Base-by-base conservation (phyloP, 371 early-diverging fungal species). In the Lichtheimia ramosa region DNA sequence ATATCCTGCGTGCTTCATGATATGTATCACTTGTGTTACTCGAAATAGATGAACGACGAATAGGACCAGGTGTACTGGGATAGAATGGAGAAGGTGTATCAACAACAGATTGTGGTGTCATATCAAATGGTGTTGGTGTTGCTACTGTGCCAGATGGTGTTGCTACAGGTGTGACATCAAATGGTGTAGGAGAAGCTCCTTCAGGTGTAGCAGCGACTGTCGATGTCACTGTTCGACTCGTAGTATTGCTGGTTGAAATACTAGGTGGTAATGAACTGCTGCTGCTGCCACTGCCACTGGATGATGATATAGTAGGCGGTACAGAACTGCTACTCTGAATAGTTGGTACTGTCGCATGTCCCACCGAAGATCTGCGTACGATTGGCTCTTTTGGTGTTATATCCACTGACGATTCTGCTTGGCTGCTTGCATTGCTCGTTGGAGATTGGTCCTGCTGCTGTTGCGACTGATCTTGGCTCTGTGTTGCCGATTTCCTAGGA, bases 401-500 rank as follows among this genome's bases (percentile, higher is more conserved):
- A 3, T 41, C 40, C 18, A 43, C 20, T 15, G 56, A 20, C 28
- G 28, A 18, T 18, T 24, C 62, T 16, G n/a, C 42, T 42, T 20
- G 34, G 10, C 34, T 34, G 34, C 10, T 34, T 34, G 10, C 34
- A 34, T 34, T 4, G 34, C 1, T 34, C 34, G 34, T 34, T 34
- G 34, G 54, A 14, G 28, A n/a, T 23, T 28, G 18, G 42, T 59
- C 7, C 40, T 43, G 14, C 40, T 24, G 13, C 28, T 2, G 15
- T 13, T 7, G 51, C 43, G 42, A 49, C 3, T 42, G 51, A 25
- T 39, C 46, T 28, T 39, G 57, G 5, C 20, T 24, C 28, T 48
- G 66, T 28, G 12, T 51, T 48, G n/a, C 21, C 23, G n/a, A 12
- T 25, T 41, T 52, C 48, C 43, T 43, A 42, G 54, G 39, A 8